phyloP scores from a whole-genome alignment of 768 basidiomycete genomes.

The Coprinopsis marcescibilis region DNA sequence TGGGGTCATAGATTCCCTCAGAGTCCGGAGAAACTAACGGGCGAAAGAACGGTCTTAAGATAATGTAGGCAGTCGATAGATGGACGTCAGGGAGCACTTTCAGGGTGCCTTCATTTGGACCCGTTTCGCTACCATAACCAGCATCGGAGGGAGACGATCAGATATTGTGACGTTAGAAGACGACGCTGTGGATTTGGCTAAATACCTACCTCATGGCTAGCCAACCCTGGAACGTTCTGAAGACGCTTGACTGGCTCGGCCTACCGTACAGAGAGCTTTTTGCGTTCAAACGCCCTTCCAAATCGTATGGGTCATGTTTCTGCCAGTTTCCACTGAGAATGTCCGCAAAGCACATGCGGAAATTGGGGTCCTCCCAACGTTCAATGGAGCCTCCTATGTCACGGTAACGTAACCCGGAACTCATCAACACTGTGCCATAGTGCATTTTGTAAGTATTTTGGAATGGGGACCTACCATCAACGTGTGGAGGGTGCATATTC shows the following conservation, averaged over 20 bases:
- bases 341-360: slow-evolving; percentile 53
- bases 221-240: slow-evolving; percentile 77
- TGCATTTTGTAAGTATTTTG: no score
- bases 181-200: no score
- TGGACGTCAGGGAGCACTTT: slow-evolving; percentile 62
- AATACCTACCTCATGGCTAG: slow-evolving; percentile 51
- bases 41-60: slow-evolving; percentile 74
- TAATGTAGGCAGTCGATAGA: slow-evolving; percentile 65
- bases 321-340: slow-evolving; percentile 61
- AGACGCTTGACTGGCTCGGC: slow-evolving; percentile 37
- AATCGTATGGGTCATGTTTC: slow-evolving; percentile 60
- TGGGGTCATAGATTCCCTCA: slow-evolving; percentile 37
- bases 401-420: neutral
- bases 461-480: slow-evolving; percentile 29
- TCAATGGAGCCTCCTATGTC: slow-evolving; percentile 66
- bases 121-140: slow-evolving; percentile 54
- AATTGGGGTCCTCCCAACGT: slow-evolving; percentile 61
- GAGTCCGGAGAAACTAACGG: slow-evolving; percentile 36
- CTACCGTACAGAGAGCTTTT: slow-evolving; percentile 58
- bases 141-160: slow-evolving; percentile 11
- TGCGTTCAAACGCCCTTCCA: slow-evolving; percentile 54
- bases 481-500: slow-evolving; percentile 38
- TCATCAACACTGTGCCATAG: no score
- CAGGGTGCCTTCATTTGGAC: slow-evolving; percentile 63
- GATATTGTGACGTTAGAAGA: neutral